These are phyloP conservation scores for Lachancea cidri DNA, from an alignment of 805 yeast genomes.

Conservation along the genomic window DNA sequence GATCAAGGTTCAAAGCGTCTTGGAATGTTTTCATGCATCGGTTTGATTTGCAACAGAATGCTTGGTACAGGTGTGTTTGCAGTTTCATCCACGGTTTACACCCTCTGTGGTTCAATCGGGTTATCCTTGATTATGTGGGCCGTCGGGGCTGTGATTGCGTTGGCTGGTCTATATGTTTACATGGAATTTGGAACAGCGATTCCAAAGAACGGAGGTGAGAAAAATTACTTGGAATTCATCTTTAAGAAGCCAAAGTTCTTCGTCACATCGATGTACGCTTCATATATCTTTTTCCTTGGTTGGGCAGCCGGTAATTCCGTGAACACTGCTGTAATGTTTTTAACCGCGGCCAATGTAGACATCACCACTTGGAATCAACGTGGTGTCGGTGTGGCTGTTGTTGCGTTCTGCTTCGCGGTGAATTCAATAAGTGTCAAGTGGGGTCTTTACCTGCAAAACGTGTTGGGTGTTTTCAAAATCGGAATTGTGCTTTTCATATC, in stretches of 20 bases:
- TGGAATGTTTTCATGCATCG: constrained; percentile 56
- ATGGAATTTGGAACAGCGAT: constrained; percentile 77
- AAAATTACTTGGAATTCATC: constrained; percentile 70
- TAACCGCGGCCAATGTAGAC: constrained; percentile 66
- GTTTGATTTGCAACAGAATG: constrained; percentile 61
- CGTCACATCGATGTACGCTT: constrained; percentile 59
- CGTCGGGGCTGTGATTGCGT: constrained; percentile 65
- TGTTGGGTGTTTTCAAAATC: constrained; percentile 67
- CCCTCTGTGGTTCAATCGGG: constrained; percentile 62
- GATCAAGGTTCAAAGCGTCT: constrained; percentile 41
- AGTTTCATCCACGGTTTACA: constrained; percentile 54
- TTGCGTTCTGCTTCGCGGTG: constrained; percentile 62
- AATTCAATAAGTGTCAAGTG: constrained; percentile 57
- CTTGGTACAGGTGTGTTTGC: constrained; percentile 76
- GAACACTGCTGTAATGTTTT: constrained; percentile 71
- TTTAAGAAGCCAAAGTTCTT: constrained; percentile 65
- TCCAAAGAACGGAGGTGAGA: constrained; percentile 83
- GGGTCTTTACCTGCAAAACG: constrained; percentile 61
- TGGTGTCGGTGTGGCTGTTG: constrained; percentile 69
- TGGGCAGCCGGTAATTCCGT: constrained; percentile 86
- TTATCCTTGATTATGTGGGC: constrained; percentile 67
- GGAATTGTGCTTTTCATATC: constrained; percentile 65
- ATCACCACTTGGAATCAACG: constrained; percentile 72
- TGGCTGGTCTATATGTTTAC: constrained; percentile 60
- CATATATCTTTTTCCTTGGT: constrained; percentile 69